A percentile compares a stretch with the other conserved stretches of the same genome.
These are phyloP conservation scores for Apophysomyces elegans DNA, from an alignment of 371 early-diverging fungal species.

Conservation along the genomic window DNA sequence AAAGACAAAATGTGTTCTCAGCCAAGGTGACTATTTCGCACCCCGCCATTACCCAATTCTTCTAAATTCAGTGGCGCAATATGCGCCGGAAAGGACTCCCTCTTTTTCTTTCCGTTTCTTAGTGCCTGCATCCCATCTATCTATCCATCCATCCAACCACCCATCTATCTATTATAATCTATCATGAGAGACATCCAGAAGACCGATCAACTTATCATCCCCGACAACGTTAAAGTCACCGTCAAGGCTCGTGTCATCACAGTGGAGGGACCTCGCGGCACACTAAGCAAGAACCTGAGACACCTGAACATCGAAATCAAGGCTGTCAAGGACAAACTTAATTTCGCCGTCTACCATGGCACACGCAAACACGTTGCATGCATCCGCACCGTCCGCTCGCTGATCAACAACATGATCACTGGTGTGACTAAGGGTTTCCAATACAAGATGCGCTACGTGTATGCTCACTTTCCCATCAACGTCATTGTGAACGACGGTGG, in stretches of 20 bases:
- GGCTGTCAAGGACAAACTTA: conserved; percentile 72
- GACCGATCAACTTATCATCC: conserved; percentile 79
- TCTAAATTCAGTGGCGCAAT: background rate
- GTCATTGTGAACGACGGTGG: conserved; percentile 87
- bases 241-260: conserved; percentile 78
- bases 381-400: conserved; percentile 97
- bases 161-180: conserved; percentile 1
- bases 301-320: conserved; percentile 94
- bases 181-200: conserved; percentile 75
- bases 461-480: conserved; percentile 99
- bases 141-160: background rate
- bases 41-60: no score
- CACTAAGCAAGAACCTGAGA: conserved; percentile 87
- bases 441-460: conserved; percentile 99
- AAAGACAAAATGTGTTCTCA: no score
- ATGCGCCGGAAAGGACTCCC: background rate
- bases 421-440: conserved; percentile 99
- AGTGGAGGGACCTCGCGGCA: conserved; percentile 89
- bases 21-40: no score
- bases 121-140: background rate
- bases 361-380: conserved; percentile 97
- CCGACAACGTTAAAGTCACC: conserved; percentile 71
- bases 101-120: background rate
- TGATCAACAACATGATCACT: conserved; percentile 97
- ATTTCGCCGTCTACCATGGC: conserved; percentile 96